Percentiles rank a stretch among this genome's conserved stretches.
Conservation (phyloP, 257 asterid species). For the Solanum infundibuliforme region DNA sequence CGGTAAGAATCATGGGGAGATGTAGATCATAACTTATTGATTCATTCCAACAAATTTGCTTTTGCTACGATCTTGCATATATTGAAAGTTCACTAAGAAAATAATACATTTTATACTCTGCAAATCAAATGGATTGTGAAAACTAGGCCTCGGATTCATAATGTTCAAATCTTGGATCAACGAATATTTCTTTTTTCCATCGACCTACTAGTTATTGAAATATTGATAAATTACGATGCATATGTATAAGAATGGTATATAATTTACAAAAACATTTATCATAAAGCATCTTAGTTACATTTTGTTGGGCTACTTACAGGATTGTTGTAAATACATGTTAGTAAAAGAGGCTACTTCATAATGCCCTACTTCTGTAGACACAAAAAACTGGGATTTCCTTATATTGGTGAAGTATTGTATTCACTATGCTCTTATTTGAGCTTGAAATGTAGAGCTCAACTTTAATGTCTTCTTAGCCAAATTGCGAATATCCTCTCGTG, state of each 20-base stretch:
- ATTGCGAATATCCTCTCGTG: slow-evolving; percentile 79
- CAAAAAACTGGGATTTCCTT: background rate
- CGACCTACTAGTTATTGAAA: background rate
- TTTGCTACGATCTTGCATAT: background rate
- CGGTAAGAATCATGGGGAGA: background rate
- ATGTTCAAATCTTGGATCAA: background rate
- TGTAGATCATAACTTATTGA: background rate
- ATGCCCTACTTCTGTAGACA: background rate
- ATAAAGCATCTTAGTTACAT: background rate
- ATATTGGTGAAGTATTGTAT: background rate
- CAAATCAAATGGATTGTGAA: background rate
- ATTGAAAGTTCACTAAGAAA: background rate
- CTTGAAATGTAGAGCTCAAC: slow-evolving; percentile 37
- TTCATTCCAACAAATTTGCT: background rate
- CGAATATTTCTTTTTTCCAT: background rate
- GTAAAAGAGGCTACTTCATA: background rate
- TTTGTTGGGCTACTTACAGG: background rate
- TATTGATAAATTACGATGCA: background rate
- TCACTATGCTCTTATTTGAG: slow-evolving; percentile 23
- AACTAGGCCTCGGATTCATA: background rate
- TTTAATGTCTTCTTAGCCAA: slow-evolving; percentile 77
- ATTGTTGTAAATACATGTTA: background rate
- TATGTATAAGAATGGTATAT: background rate
- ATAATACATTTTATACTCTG: background rate
- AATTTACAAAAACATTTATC: background rate